Base-by-base conservation (phyloP, 805 yeast species). In the Candida ascalaphidarum region DNA sequence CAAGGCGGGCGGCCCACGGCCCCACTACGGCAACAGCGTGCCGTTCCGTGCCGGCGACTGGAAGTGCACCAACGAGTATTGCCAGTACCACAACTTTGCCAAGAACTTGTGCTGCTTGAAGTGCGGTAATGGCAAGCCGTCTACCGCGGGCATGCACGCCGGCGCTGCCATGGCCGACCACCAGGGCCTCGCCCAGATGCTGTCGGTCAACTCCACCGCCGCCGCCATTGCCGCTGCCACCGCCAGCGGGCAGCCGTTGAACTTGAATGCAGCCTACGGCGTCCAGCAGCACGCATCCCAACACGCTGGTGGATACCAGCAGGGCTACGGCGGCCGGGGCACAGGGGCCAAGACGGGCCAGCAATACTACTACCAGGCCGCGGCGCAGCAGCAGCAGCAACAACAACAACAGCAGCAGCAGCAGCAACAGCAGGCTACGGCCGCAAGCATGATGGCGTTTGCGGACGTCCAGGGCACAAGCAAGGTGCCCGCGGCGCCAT, bases 11-110 rank as follows among this genome's bases (percentile, higher is more conserved):
- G 30, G 26, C 21, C 37, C 41, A 29, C 30, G 48, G n/a, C 22
- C 33, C 6, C 47, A 44, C 29, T 45, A 48, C 32, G 50, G 60
- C 23, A 57, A 56, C 29, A 68, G 74, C 43, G 94, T 88, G n/a
- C 95, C 96, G 17, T 88, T 88, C 56, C 71, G 96, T 43, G 96
- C 96, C 3, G 96, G 96, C 29, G 96, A 86, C 56, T 88, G 96
- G 96, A 86, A 85, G 53, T 88, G 96, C 61, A 64, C 72, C 16
- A 75, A 71, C 37, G 88, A 80, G 31, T 63, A 71, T 15, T 88
- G 96, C 52, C 68, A 76, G 19, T 88, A 88, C 52, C 96, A 86
- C 54, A 86, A 86, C 52, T 86, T 86, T 64, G 96, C 96, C 3
- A 86, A 86, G 47, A 86, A 86, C 52, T 64, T 83, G 32, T 75